Base-by-base conservation (phyloP, 73 alveolate genomes). In the Paramecium tetraurelia region DNA sequence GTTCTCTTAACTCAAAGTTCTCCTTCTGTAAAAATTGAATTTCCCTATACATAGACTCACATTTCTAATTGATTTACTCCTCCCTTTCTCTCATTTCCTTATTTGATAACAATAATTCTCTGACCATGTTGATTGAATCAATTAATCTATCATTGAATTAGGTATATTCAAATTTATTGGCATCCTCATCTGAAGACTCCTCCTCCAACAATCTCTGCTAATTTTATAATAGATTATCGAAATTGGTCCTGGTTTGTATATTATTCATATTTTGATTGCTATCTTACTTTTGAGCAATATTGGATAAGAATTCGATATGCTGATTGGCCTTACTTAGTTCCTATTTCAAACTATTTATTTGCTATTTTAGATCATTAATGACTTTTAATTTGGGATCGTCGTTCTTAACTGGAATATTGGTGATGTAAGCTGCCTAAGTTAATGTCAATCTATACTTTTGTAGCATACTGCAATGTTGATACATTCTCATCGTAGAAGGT, bases 401-500 rank as follows among this genome's bases (percentile, higher is more conserved):
- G 93, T 98, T 98, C 85, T 95, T 95, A 29, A 92, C 90, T 11
- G 99, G 99, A 76, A 96, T 95, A 93, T 98, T 98, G 16, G 97
- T 95, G 29, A 98, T 98, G 77, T 95, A 95, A 20, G 97, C 94
- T 41, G 99, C 99, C 86, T 96, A 72, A 36, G 46, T 36, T 35
- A 36, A 20, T 20, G 3, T 31, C n/a, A 36, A 35, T 43, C 7
- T 8, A 72, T 72, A 72, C 86, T 72, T 72, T 97, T 3, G 98
- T 97, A 1, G 99, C 99, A 95, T 98, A 98, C 58, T 95, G 92
- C 59, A 98, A 93, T 68, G 99, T 98, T 41, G 98, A 96, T 14
- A 97, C 92, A 76, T 97, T 98, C 86, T 98, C 99, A 24, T 98
- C 99, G 35, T 93, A 86, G 83, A 92, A 97, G 31, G 63, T 85